Evolutionary conservation across 805 yeast species (phyloP), one percentile per base, ranked within the genome.

Genomic region (Candida railenensis): DNA sequence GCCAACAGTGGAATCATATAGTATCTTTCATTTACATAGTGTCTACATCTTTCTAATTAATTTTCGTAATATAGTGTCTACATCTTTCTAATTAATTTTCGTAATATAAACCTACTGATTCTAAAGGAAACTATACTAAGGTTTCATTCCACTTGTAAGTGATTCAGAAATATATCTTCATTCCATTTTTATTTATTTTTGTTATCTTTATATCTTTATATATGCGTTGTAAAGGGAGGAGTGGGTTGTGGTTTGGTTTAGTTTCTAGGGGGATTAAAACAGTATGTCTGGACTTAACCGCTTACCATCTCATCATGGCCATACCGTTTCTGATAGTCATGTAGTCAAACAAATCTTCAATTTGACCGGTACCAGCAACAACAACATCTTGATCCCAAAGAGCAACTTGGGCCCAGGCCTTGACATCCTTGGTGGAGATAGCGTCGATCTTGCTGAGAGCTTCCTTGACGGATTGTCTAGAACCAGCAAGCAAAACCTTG

Each of bases 341-440:
- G 82, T 87, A 87, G 69, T 87, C 96, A 65, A 87, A 75, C 70
- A 87, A 75, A 55, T 76, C 89, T 78, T 87, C 96, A 73, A 85
- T 86, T 74, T 84, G 87, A 70, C 96, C 96, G 53, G 87, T 80
- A 69, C 87, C 94, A 49, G 92, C 78, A 59, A 87, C 73, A 57
- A 89, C 95, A 61, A 87, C 75, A 71, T 87, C 96, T 65, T 63
- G 87, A 72, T 87, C 95, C 87, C 89, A 87, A 67, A 87, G 76
- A 69, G 80, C 75, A 52, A 76, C 74, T 62, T 78, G 78, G 55
- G 94, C 92, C 94, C 94, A 87, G 43, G 77, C 71, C 64, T 78
- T 80, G 53, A 87, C 72, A 54, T 81, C 81, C 55, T 74, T 69
- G 51, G 78, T 76, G 49, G 82, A 65, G 57, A 87, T 78, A 47